These are phyloP conservation scores for Casuarina equisetifolia DNA, from an alignment of 306 rosid species.

Conservation along the genomic window DNA sequence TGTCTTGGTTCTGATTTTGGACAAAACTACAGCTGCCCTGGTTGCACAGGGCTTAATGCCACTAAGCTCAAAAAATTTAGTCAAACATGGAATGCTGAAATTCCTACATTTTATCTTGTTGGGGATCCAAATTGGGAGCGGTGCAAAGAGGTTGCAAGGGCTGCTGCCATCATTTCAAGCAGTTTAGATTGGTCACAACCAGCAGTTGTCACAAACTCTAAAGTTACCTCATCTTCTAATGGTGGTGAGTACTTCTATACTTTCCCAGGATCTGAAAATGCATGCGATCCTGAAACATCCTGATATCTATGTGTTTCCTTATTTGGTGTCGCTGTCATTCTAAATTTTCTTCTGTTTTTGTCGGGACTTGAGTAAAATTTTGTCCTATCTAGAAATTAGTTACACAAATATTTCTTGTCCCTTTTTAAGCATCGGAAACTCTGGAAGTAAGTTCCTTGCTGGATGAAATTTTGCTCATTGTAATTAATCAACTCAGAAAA, in stretches of 20 bases:
- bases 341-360: not conserved
- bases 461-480: not conserved
- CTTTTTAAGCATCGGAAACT: not conserved
- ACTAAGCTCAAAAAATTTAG: conserved; percentile 29
- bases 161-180: conserved; percentile 67
- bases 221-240: conserved; percentile 33
- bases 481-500: not conserved
- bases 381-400: not conserved
- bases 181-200: conserved; percentile 34
- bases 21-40: conserved; percentile 60
- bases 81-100: conserved; percentile 27
- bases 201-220: conserved; percentile 32
- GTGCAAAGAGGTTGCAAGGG: conserved; percentile 61
- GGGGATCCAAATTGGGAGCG: conserved; percentile 75
- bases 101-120: conserved; percentile 44
- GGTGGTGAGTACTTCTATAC: conserved; percentile 29
- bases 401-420: not conserved
- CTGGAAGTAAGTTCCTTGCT: not conserved
- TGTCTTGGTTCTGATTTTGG: conserved; percentile 49
- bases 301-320: not conserved
- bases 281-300: not conserved
- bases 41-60: conserved; percentile 39
- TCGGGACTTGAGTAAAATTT: not conserved
- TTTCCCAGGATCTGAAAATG: not conserved
- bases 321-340: not conserved